Base-by-base conservation (phyloP, 164 flowering plant genomes). In the Taxillus chinensis region DNA sequence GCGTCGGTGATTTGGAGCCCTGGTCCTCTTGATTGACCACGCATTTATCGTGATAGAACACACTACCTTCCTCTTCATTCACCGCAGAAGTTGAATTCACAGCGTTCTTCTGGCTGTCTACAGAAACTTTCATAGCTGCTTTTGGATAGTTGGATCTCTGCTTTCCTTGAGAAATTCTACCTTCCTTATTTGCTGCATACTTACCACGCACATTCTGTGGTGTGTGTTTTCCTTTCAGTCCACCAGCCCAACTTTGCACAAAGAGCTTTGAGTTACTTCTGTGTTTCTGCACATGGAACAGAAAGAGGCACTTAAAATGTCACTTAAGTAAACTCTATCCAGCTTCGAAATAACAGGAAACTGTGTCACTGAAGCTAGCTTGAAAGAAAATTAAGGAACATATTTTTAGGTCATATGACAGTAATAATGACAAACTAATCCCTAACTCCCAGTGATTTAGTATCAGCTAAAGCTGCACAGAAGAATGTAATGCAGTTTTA, bases 211-310 rank as follows among this genome's bases (percentile, higher is more conserved):
- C 46, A 61, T 38, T 57, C 55, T 59, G 74, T 55, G 82, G 71
- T 59, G 63, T 42, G 57, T 64, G 68, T 73, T 77, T 86, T 62
- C 75, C 79, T 10, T 86, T 67, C 54, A 77, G 66, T 45, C 82
- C 89, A 43, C 84, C 84, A 59, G 74, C 82, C 78, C 79, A 78
- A 66, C 79, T 78, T 60, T 79, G 86, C 10, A 78, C 38, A 38
- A 89, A 80, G 69, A 78, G 74, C 70, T 87, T 90, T 57, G 88
- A 78, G 69, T 76, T 82, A 62, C 79, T 74, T 76, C 89, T 79
- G 62, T 88, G 91, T 72, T 79, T 87, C 95, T 88, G 85, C 53
- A 67, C 5, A 71, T 66, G 3, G 70, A 72, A 27, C n/a, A 40
- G 46, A 51, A 13, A 42, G 61, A 65, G 45, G 15, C 27, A 27